Evolutionary conservation across 2,329 filamentous ascomycete genomes (phyloP), one percentile per base, ranked within the genome.

Genomic region (Epichloe sibirici): DNA sequence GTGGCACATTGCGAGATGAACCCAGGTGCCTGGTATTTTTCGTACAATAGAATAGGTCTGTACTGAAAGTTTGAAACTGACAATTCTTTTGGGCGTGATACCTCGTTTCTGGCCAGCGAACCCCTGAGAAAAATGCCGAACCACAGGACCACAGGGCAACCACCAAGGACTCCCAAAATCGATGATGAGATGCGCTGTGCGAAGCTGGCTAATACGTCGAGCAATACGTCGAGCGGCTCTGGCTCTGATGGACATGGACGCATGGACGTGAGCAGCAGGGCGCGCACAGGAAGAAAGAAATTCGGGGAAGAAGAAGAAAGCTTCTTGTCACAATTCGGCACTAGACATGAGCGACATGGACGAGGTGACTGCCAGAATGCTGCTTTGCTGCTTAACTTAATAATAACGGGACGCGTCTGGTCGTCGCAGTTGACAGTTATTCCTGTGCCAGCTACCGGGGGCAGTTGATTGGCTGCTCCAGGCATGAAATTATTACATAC

Each of bases 401-500:
- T 21, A 21, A 21, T 21, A 21, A 21, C 17, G 17, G 8, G 34
- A 38, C 5, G 35, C 35, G 5, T 15, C 35, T 38, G 35, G 35
- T 25, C 17, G 46, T 48, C 28, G 40, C 48, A 50, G 48, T 50
- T 25, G 48, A 45, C 40, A 25, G 37, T 17, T 6, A 17, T 12
- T 44, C 34, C 39, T 43, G 48, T 43, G 48, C 48, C 48, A 43
- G 25, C 37, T 43, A 38, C 15, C 48, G 15, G 11, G 9, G 45
- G 13, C 45, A 12, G 13, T 5, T 49, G 48, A 51, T 53, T 53
- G 35, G 43, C 43, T 55, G 55, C 49, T 43, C 50, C 52, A 46
- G 54, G 53, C 51, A 51, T 53, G 55, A 56, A 56, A 59, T 59
- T 58, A 21, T 21, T 21, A 21, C 17, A 21, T 21, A 21, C 17